Evolutionary conservation across 352 stramenopile genomes (phyloP).

Genomic region (Phytophthora pluvialis): DNA sequence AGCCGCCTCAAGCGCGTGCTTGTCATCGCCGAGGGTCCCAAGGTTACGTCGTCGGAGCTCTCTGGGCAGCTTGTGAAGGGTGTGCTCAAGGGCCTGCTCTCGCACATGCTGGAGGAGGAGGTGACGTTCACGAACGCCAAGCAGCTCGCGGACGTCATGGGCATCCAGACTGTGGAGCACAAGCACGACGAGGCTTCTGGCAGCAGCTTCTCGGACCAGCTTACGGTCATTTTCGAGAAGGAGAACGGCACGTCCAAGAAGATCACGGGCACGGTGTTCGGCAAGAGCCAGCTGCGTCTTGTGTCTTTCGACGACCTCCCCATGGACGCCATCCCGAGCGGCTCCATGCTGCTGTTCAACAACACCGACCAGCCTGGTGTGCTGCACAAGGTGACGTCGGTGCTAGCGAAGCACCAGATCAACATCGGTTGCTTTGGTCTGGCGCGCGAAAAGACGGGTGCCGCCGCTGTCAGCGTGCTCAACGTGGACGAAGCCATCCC

Average conservation of each 20-base stretch:
- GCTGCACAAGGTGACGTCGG: slow-evolving; percentile 94
- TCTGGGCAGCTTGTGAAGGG: slow-evolving; percentile 86
- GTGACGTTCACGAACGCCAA: slow-evolving; percentile 92
- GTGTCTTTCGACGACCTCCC: slow-evolving; percentile 89
- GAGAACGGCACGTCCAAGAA: slow-evolving; percentile 82
- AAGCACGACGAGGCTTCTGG: slow-evolving; percentile 82
- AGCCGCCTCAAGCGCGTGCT: slow-evolving; percentile 70
- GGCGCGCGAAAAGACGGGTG: slow-evolving; percentile 69
- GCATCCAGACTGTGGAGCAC: slow-evolving; percentile 91
- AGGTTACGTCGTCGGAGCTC: slow-evolving; percentile 82
- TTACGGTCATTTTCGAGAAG: slow-evolving; percentile 93
- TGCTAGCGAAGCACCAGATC: slow-evolving; percentile 91
- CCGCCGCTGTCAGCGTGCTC: slow-evolving; percentile 84
- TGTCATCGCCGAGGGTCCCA: slow-evolving; percentile 82
- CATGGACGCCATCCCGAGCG: slow-evolving; percentile 87
- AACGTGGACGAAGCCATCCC: slow-evolving; percentile 92
- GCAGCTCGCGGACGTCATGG: slow-evolving; percentile 87
- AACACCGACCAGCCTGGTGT: slow-evolving; percentile 96
- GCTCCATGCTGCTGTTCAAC: slow-evolving; percentile 93
- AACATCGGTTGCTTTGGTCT: slow-evolving; percentile 96
- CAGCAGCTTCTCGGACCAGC: slow-evolving; percentile 89
- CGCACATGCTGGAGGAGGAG: slow-evolving; percentile 91
- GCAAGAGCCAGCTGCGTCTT: slow-evolving; percentile 85
- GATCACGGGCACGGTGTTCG: slow-evolving; percentile 92
- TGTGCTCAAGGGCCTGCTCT: slow-evolving; percentile 91